Base-by-base conservation (phyloP, 805 yeast genomes). In the Pichia membranifaciens region DNA sequence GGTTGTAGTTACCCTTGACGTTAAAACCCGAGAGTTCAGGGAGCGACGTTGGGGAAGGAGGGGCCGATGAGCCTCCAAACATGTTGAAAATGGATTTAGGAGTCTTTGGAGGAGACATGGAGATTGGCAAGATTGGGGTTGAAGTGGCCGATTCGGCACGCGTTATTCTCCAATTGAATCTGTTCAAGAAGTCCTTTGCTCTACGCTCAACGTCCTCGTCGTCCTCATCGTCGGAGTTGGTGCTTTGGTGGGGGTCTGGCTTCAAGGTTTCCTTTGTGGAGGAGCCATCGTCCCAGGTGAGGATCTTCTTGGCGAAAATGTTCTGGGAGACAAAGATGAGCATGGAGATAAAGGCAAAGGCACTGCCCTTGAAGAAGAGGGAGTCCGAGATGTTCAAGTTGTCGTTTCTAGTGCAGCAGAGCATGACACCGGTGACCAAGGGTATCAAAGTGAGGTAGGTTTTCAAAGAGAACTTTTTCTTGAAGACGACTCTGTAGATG, bases 391-490 rank as follows among this genome's bases (percentile, higher is more conserved):
- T 51, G 13, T 58, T 50, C 25, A 60, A 40, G 44, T 51, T 57
- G 38, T 49, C 53, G 41, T 70, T 68, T 38, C 75, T 72, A 49
- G 81, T 75, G 61, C 91, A 84, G 4, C 87, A 79, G 58, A 89
- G 68, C 76, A 89, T 87, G 49, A 91, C 96, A 16, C 99, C 99
- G 25, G 74, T 45, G 37, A 90, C 78, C 51, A 91, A 71, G 0
- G 98, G 96, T 0, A 83, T 56, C 58, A 91, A 70, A 1, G 98
- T 85, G 44, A 82, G 53, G 60, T 91, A 91, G 2, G 97, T 89
- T 57, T 76, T 72, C 9, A 58, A 43, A 45, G 74, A 73, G 71
- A 86, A 91, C 40, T 69, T 66, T 41, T 71, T 75, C 28, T 74
- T 70, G 60, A 83, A 84, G 34, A 83, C 46, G 12, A 81, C 51